Evolutionary conservation across 2,329 filamentous ascomycete genomes (phyloP).

Genomic region (Epichloe scottii): DNA sequence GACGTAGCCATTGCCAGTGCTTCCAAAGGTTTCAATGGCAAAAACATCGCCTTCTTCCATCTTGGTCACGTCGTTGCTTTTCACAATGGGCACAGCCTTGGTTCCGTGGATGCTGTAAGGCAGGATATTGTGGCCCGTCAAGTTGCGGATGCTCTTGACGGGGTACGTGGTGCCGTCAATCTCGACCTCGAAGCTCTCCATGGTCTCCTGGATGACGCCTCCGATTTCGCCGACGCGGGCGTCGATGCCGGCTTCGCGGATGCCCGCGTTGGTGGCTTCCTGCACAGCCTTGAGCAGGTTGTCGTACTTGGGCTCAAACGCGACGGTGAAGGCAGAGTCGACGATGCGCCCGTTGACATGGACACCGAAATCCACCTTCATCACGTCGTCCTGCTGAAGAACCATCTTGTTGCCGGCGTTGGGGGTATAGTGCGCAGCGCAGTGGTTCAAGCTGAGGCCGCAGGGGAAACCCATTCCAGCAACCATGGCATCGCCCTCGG

Average conservation of each 20-base stretch:
- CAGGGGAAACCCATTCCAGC: conserved; percentile 82
- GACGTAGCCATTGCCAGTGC: conserved; percentile 80
- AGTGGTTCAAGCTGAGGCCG: conserved; percentile 72
- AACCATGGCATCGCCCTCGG: conserved; percentile 65
- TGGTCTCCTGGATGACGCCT: conserved; percentile 72
- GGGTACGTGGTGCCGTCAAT: conserved; percentile 67
- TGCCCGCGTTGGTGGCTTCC: conserved; percentile 72
- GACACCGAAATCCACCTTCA: conserved; percentile 75
- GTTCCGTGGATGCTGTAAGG: conserved; percentile 84
- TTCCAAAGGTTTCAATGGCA: conserved; percentile 92
- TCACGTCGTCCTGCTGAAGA: conserved; percentile 59
- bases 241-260: conserved; percentile 78
- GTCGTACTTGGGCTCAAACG: conserved; percentile 64
- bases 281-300: conserved; percentile 61
- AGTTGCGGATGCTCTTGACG: conserved; percentile 74
- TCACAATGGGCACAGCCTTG: conserved; percentile 90
- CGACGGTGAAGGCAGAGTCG: conserved; percentile 68
- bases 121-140: conserved; percentile 82
- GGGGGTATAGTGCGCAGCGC: conserved; percentile 76
- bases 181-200: conserved; percentile 88
- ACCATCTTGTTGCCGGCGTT: conserved; percentile 76
- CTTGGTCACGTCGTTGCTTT: conserved; percentile 76
- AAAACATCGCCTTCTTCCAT: conserved; percentile 97
- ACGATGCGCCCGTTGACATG: conserved; percentile 72
- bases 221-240: conserved; percentile 80